Percentiles rank a stretch among this genome's conserved stretches.
These are phyloP conservation scores for Dendrobium huoshanense DNA, from an alignment of 106 monocot genomes.

Conservation along the genomic window DNA sequence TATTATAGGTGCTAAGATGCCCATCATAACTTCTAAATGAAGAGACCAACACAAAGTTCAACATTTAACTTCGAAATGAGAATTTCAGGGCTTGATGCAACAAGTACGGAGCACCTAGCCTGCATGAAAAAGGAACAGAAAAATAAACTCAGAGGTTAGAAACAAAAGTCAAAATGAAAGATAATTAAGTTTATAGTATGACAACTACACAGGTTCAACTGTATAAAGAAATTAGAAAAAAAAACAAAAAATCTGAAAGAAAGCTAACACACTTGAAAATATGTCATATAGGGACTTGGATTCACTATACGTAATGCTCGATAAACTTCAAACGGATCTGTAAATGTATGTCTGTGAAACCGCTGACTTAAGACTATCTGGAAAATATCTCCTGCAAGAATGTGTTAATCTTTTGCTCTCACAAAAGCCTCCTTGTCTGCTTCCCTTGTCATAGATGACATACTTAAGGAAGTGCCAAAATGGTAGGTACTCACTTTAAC, in stretches of 20 bases:
- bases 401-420: slow-evolving; percentile 79
- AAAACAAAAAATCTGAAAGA: not conserved
- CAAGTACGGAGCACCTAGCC: no score
- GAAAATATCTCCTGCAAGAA: slow-evolving; percentile 91
- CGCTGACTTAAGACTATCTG: slow-evolving; percentile 97
- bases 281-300: slow-evolving; percentile 96
- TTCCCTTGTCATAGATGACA: slow-evolving; percentile 78
- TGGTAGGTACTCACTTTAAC: slow-evolving; percentile 52
- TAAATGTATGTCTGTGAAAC: slow-evolving; percentile 85
- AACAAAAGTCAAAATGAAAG: not conserved
- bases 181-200: not conserved
- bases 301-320: slow-evolving; percentile 90
- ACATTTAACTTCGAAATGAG: no score
- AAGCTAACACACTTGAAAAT: slow-evolving; percentile 54
- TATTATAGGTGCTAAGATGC: no score
- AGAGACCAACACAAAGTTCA: no score
- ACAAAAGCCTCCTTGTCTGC: slow-evolving; percentile 75
- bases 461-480: slow-evolving; percentile 50
- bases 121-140: no score
- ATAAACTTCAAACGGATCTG: slow-evolving; percentile 95
- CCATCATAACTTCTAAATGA: no score
- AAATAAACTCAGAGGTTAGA: no score
- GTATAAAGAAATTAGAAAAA: not conserved
- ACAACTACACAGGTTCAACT: not conserved
- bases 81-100: no score